Conservation (phyloP, 2,329 filamentous ascomycete species). For the Hysterium pulicare region DNA sequence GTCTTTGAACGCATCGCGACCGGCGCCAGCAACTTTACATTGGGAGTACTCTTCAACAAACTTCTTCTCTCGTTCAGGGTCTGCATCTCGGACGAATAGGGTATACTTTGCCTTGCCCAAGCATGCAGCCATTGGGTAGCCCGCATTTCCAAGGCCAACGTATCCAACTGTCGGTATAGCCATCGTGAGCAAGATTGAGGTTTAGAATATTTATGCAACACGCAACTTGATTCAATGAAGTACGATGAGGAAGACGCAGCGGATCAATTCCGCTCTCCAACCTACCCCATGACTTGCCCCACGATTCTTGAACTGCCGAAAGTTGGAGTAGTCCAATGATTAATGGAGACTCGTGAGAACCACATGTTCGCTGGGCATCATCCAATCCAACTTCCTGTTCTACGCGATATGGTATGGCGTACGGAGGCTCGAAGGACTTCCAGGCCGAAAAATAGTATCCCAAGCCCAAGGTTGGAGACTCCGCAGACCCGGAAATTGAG, state of each 20-base stretch:
- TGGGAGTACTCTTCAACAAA: constrained; percentile 18
- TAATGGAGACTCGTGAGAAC: background rate
- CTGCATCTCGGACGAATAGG: constrained; percentile 17
- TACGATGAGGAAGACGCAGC: constrained; percentile 1
- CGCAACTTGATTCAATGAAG: background rate
- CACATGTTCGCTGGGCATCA: too few species aligned
- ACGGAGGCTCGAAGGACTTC: too few species aligned
- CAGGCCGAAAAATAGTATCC: too few species aligned
- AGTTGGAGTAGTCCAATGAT: constrained; percentile 6
- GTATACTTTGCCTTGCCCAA: constrained; percentile 16
- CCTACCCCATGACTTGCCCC: constrained; percentile 9
- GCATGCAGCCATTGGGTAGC: constrained; percentile 19
- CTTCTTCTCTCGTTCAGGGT: constrained; percentile 13
- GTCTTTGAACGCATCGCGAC: constrained; percentile 13
- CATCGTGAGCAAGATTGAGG: too few species aligned
- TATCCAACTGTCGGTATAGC: constrained; percentile 13
- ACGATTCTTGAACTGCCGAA: constrained; percentile 13
- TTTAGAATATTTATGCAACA: too few species aligned
- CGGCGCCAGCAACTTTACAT: constrained; percentile 13
- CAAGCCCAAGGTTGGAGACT: too few species aligned
- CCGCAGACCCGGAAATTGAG: background rate
- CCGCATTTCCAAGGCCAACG: constrained; percentile 19
- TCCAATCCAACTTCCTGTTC: too few species aligned
- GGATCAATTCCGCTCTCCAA: constrained; percentile 11
- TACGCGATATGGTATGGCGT: too few species aligned